These are phyloP conservation scores for Vitis rupestris DNA, from an alignment of 164 flowering plant genomes.

Conservation along the genomic window DNA sequence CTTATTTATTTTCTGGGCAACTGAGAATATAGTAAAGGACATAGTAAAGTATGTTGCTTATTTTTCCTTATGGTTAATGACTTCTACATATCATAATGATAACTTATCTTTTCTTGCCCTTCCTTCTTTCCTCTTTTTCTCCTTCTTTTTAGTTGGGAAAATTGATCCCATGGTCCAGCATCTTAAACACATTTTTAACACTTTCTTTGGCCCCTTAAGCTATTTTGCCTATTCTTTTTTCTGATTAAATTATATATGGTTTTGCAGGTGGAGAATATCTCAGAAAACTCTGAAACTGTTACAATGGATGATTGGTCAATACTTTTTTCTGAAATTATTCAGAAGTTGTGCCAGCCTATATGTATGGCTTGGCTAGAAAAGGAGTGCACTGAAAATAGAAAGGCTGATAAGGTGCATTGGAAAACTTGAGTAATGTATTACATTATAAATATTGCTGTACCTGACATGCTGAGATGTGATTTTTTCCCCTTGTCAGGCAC, in stretches of 20 bases:
- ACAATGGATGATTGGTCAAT: slow-evolving; percentile 35
- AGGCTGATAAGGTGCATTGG: slow-evolving; percentile 43
- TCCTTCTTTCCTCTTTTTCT: no score
- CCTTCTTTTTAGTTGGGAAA: no score
- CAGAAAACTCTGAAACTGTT: slow-evolving; percentile 26
- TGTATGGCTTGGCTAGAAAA: slow-evolving; percentile 72
- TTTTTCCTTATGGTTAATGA: no score
- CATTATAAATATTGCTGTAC: neutral
- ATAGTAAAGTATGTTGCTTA: no score
- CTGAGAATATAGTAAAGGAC: no score
- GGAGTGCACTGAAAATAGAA: slow-evolving; percentile 38
- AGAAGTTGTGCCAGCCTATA: slow-evolving; percentile 39
- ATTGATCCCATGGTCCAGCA: no score
- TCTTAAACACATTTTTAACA: neutral
- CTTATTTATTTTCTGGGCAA: no score
- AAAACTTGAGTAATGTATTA: neutral
- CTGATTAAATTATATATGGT: slow-evolving; percentile 8
- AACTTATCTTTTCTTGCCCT: no score
- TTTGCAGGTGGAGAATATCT: slow-evolving; percentile 60
- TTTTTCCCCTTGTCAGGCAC: slow-evolving; percentile 38
- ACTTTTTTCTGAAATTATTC: slow-evolving; percentile 41
- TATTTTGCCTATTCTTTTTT: neutral
- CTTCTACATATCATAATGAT: no score
- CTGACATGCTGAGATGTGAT: slow-evolving; percentile 4
- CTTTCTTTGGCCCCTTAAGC: no score